Conservation (phyloP, 2,329 filamentous ascomycete genomes). For the Myotisia sp. region DNA sequence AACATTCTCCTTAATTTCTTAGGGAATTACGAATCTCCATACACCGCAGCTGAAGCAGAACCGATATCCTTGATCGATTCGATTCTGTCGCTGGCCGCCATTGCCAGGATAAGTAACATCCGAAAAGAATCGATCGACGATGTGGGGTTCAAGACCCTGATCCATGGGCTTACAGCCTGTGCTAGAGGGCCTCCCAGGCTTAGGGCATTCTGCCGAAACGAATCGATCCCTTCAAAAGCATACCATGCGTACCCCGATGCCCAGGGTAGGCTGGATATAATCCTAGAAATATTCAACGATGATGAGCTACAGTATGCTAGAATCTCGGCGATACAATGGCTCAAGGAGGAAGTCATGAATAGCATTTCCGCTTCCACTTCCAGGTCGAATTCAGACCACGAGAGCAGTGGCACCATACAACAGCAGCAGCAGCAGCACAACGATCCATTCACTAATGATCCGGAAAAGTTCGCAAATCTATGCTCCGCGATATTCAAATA, state of each 20-base stretch:
- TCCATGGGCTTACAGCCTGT: conserved; percentile 33
- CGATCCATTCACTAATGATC: conserved; percentile 21
- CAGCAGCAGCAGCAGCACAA: not conserved
- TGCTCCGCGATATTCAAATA: conserved; percentile 37
- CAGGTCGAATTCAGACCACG: not conserved
- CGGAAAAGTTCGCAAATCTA: conserved; percentile 27
- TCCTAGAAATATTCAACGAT: conserved; percentile 41
- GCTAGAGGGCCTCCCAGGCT: conserved; percentile 15
- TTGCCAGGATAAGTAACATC: conserved; percentile 33
- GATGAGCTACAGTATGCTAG: conserved; percentile 41
- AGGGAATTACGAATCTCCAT: conserved; percentile 26
- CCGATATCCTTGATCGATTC: conserved; percentile 41
- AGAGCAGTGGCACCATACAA: not conserved
- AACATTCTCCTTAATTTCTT: conserved; percentile 39
- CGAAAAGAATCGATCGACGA: conserved; percentile 30
- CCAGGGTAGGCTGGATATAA: conserved; percentile 38
- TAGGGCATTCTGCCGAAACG: conserved; percentile 25
- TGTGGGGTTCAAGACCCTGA: conserved; percentile 39
- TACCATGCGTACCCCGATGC: conserved; percentile 42
- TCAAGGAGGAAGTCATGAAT: conserved; percentile 45
- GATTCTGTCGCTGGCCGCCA: conserved; percentile 38
- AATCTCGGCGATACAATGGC: conserved; percentile 45
- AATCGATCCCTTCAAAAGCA: conserved; percentile 22
- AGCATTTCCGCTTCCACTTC: not conserved
- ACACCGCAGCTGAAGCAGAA: conserved; percentile 16